Conservation (phyloP, 148 eudicot species). For the Silene uniflora region DNA sequence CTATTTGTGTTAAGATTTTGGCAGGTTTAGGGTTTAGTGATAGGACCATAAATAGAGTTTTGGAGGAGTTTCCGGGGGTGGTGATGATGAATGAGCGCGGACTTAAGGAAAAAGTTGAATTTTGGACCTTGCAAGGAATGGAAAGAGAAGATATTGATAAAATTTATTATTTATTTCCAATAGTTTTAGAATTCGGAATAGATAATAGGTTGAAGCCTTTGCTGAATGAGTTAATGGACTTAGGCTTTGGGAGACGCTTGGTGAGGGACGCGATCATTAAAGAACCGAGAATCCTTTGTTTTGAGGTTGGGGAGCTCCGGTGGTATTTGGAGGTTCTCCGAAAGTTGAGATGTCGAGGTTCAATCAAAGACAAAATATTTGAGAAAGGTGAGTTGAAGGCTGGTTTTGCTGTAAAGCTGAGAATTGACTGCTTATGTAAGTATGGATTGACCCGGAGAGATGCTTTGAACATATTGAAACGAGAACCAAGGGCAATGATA, state of each 20-base stretch:
- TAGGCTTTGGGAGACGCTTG: conserved; percentile 45
- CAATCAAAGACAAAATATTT: conserved; percentile 52
- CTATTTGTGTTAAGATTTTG: conserved; percentile 37
- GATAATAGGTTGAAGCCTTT: conserved; percentile 64
- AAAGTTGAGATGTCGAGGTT: conserved; percentile 55
- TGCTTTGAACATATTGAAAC: conserved; percentile 64
- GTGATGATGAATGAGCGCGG: conserved; percentile 41
- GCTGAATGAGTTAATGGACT: conserved; percentile 54
- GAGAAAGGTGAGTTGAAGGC: conserved; percentile 65
- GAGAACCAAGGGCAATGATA: conserved; percentile 67
- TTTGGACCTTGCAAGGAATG: conserved; percentile 46
- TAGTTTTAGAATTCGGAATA: conserved; percentile 45
- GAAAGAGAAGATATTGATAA: conserved; percentile 32
- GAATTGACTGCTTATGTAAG: conserved; percentile 60
- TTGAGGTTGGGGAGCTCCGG: conserved; percentile 71
- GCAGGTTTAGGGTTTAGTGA: conserved; percentile 62
- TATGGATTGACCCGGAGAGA: conserved; percentile 70
- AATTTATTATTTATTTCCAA: conserved; percentile 40
- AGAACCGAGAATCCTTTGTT: conserved; percentile 57
- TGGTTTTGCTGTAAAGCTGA: conserved; percentile 55
- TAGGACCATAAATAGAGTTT: conserved; percentile 47
- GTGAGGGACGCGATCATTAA: conserved; percentile 51
- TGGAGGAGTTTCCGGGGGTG: conserved; percentile 53
- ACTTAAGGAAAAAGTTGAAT: conserved; percentile 38
- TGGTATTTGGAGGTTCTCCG: conserved; percentile 56